These are phyloP conservation scores for Sclerotiophoma versabilis DNA, from an alignment of 2,329 filamentous ascomycete species.

Conservation along the genomic window DNA sequence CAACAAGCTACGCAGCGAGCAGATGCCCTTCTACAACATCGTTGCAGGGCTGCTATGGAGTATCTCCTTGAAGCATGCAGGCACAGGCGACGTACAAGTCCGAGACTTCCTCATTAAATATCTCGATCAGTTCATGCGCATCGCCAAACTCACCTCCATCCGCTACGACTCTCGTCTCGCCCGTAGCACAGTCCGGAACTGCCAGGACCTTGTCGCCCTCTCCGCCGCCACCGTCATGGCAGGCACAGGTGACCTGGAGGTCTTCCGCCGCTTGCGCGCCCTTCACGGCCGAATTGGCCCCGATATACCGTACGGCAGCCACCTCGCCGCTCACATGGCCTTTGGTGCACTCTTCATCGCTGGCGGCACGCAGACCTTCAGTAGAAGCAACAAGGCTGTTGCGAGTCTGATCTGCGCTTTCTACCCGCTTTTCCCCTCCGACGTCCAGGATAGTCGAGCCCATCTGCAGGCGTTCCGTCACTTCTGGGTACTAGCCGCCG, in stretches of 20 bases:
- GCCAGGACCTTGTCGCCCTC: slow-evolving; percentile 85
- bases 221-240: slow-evolving; percentile 91
- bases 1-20: slow-evolving; percentile 73
- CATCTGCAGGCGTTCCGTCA: slow-evolving; percentile 97
- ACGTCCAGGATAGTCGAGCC: slow-evolving; percentile 90
- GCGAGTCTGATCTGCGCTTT: slow-evolving; percentile 88
- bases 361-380: slow-evolving; percentile 90
- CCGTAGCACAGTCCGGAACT: slow-evolving; percentile 84
- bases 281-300: slow-evolving; percentile 86
- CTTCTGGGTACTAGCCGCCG: slow-evolving; percentile 93
- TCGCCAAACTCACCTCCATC: slow-evolving; percentile 68
- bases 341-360: slow-evolving; percentile 90
- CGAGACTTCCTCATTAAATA: slow-evolving; percentile 84
- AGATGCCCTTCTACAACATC: slow-evolving; percentile 93
- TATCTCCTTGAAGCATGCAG: slow-evolving; percentile 56
- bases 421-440: slow-evolving; percentile 89
- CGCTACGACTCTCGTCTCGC: slow-evolving; percentile 86
- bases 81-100: slow-evolving; percentile 66
- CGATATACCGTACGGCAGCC: slow-evolving; percentile 89
- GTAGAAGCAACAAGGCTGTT: slow-evolving; percentile 85
- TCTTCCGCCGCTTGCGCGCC: slow-evolving; percentile 84
- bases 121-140: slow-evolving; percentile 83
- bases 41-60: slow-evolving; percentile 85
- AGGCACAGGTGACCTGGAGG: slow-evolving; percentile 85
- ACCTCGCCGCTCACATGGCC: slow-evolving; percentile 90